Base-by-base conservation (phyloP, 495 filamentous ascomycete genomes). In the Cudoniella acicularis region DNA sequence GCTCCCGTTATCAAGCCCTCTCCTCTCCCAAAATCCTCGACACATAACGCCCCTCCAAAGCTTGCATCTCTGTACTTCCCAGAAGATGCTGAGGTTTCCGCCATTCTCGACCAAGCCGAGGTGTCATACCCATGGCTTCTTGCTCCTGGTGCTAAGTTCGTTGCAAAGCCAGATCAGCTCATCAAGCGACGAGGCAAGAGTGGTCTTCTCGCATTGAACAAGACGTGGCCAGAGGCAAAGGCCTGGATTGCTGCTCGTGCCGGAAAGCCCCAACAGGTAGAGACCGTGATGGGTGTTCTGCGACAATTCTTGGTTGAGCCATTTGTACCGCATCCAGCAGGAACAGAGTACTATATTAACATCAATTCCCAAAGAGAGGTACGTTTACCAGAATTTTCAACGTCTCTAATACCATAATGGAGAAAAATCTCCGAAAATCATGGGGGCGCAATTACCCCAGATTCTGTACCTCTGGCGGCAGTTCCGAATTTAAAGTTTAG, bases 161-260 rank as follows among this genome's bases (percentile, higher is more conserved):
- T 99, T 65, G 95, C 95, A 46, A 99, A 99, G 85, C 94, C 94
- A 65, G 94, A 99, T 82, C 95, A 98, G 79, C 84, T 98, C 76
- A 98, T 99, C 82, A 99, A 99, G 87, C 81, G 94, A 70, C 84
- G 94, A 78, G 94, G 94, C 72, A 99, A 99, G 91, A 96, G 90
- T 73, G 94, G 94, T 72, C 86, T 99, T 49, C 79, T 99, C 50
- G 89, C 90, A 51, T 81, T 99, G 69, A 99, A 99, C 83, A 97
- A 98, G 87, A 86, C 87, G 63, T 99, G 94, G 94, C 67, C 89
- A 46, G 92, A 98, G 69, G 88, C 92, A 49, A 86, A 86, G 70
- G 89, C 85, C 57, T 99, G 94, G 94, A 87, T 99, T 75, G 88
- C 89, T 73, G 85, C 87, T 72, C 85, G 91, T 57, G 94, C 94